Evolutionary conservation across 495 filamentous ascomycete species (phyloP).

Genomic region (Oidiodendron maius): DNA sequence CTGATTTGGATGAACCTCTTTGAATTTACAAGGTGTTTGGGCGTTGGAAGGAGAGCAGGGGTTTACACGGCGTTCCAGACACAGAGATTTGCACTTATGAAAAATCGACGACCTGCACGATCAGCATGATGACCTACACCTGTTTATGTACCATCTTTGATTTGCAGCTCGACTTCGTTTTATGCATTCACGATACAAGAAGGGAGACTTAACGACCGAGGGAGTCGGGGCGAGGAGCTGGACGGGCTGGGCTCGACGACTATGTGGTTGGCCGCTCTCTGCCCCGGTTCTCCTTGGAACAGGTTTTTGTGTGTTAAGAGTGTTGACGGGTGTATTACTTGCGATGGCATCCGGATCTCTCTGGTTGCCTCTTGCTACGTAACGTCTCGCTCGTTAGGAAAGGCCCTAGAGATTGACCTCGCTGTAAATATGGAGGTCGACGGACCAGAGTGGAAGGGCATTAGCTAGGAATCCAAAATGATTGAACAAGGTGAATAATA

Average conservation of each 20-base stretch:
- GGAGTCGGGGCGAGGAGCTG: conserved; percentile 7
- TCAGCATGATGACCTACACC: conserved; percentile 2
- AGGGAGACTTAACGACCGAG: not conserved
- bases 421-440: no score
- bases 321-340: no score
- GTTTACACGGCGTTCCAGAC: conserved; percentile 15
- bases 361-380: no score
- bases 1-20: conserved; percentile 20
- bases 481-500: no score
- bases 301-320: no score
- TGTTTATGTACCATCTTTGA: conserved; percentile 17
- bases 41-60: conserved; percentile 21
- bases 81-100: not conserved
- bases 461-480: no score
- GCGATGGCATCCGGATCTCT: no score
- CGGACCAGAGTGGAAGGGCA: no score
- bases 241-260: conserved; percentile 5
- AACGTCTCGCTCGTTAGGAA: no score
- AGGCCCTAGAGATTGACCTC: no score
- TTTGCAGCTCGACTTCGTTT: conserved; percentile 3
- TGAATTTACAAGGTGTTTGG: conserved; percentile 16
- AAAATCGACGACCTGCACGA: conserved; percentile 5
- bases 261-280: conserved; percentile 17
- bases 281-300: no score
- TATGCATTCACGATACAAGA: conserved; percentile 22